Conservation (phyloP, 768 basidiomycete species). For the Leccinum ochraceum region DNA sequence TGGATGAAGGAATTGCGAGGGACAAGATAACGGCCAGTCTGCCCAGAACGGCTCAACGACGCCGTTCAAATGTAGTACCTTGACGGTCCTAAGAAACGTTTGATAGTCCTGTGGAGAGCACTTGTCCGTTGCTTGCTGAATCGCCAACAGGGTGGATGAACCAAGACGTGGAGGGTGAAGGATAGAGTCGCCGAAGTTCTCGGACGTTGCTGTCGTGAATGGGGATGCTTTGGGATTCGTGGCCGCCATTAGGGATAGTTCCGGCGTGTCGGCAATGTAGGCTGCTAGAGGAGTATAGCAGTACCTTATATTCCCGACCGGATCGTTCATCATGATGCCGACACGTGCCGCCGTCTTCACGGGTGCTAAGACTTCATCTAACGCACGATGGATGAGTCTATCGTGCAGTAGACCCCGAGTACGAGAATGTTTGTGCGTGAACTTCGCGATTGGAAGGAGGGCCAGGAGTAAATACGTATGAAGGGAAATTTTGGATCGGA, state of each 20-base stretch:
- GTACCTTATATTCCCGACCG: constrained; percentile 12
- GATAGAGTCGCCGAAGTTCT: constrained; percentile 27
- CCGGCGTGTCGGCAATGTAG: constrained; percentile 36
- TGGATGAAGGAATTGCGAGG: constrained; percentile 35
- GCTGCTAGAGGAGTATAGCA: constrained; percentile 32
- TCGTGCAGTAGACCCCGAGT: constrained; percentile 20
- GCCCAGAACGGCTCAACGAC: constrained; percentile 24
- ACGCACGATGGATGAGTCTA: constrained; percentile 23
- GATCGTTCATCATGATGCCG: constrained; percentile 33
- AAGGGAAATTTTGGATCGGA: not conserved
- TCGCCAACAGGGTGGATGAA: not conserved
- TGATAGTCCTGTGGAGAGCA: constrained; percentile 6
- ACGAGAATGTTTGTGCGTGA: constrained; percentile 4
- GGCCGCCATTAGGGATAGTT: constrained; percentile 31
- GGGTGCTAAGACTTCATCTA: constrained; percentile 30
- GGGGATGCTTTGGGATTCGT: constrained; percentile 32
- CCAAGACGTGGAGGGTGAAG: not conserved
- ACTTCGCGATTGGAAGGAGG: constrained; percentile 22
- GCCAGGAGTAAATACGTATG: constrained; percentile 16
- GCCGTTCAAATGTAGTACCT: constrained; percentile 3
- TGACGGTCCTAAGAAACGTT: constrained; percentile 12
- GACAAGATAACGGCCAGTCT: constrained; percentile 37
- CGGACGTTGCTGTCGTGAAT: constrained; percentile 31
- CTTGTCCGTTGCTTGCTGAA: not conserved
- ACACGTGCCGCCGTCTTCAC: constrained; percentile 33